Base-by-base conservation (phyloP, 768 basidiomycete species). In the Lentinula guzmanii region DNA sequence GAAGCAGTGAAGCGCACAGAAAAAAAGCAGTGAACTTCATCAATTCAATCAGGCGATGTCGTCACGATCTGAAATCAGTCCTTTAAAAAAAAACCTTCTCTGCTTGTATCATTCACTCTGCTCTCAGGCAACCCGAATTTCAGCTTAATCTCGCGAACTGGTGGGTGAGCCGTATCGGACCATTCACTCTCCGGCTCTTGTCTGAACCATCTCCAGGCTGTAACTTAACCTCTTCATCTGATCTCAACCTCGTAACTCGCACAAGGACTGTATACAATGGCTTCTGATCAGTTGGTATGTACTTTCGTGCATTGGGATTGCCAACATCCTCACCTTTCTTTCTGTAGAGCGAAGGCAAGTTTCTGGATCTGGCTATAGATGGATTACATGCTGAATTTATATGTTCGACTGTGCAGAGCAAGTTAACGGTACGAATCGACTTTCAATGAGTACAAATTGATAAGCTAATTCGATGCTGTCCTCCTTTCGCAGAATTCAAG, bases 401-500 rank as follows among this genome's bases (percentile, higher is more conserved):
- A 34, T 4, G 9, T 33, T 52, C 3, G 0, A 9, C 5, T 41
- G 16, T 43, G 10, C 18, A 60, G 59, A 60, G 52, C 59, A 60
- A 60, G 41, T 60, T n/a, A 60, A 60, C 37, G 59, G 59, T 60
- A 52, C 6, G 58, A 13, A 18, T 50, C 21, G 33, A 50, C 9
- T 39, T 15, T n/a, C 9, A 7, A 34, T n/a, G 35, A 16, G 5
- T 39, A 9, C 11, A 4, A 16, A 51, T 1, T 21, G 41, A 13
- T n/a, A 39, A 48, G 13, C 35, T 34, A n/a, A 52, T 37, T 35
- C 34, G 4, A 21, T 7, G 13, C 6, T 7, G 28, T 24, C 48
- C 24, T 50, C n/a, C 7, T 15, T 41, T 55, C 46, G 45, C 61
- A 71, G 69, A 67, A 50, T 67, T 67, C 62, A 66, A 58, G 59